phyloP scores from a whole-genome alignment of 257 asterid species.

The Coffea eugenioides region DNA sequence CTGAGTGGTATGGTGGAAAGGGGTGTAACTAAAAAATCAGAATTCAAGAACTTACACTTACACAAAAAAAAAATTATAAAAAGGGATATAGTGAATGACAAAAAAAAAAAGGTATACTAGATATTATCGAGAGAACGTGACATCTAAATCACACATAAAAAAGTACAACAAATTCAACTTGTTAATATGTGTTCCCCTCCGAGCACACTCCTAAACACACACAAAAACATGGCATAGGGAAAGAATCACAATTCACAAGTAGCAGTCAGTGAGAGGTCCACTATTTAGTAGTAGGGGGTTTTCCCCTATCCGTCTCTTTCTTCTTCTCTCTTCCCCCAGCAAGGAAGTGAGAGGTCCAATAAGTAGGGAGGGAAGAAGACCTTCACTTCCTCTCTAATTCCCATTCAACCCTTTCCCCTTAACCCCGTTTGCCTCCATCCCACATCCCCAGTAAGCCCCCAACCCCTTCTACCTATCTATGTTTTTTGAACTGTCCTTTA shows the following conservation, averaged over 20 bases:
- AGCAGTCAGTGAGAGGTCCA: not conserved
- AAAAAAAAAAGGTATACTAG: not conserved
- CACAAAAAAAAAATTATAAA: too few species aligned
- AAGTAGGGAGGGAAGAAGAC: conserved; percentile 41
- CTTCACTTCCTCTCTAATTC: conserved; percentile 14
- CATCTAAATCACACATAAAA: not conserved
- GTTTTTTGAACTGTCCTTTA: not conserved
- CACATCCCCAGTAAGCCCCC: conserved; percentile 12
- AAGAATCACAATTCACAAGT: not conserved
- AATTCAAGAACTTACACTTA: too few species aligned
- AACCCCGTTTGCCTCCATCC: conserved; percentile 11
- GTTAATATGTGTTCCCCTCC: not conserved
- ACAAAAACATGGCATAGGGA: not conserved
- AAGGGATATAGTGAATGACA: too few species aligned
- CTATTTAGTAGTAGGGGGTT: conserved; percentile 26
- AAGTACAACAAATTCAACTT: not conserved
- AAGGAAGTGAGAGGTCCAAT: conserved; percentile 36
- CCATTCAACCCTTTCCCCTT: not conserved
- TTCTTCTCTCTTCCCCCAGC: conserved; percentile 32
- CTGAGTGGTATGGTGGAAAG: too few species aligned
- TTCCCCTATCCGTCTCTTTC: conserved; percentile 28
- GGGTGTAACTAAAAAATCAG: too few species aligned
- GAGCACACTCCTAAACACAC: conserved; percentile 7
- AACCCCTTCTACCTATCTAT: not conserved
- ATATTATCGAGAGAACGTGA: not conserved